Evolutionary conservation across 352 stramenopile species (phyloP).

Genomic region (Pythium graminicola): DNA sequence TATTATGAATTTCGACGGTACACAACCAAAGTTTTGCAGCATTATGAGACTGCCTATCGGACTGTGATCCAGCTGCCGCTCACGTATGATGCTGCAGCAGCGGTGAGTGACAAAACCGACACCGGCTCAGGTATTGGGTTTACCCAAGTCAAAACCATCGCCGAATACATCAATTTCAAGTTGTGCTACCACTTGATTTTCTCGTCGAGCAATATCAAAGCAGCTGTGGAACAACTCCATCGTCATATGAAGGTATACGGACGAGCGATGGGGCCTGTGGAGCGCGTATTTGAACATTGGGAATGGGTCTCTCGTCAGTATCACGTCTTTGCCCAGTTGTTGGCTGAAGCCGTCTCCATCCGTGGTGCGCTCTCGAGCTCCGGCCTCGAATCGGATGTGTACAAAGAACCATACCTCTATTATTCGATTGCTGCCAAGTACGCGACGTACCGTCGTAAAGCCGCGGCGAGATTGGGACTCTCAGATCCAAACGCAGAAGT

Average conservation of each 20-base stretch:
- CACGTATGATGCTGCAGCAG: constrained; percentile 25
- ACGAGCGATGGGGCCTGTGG: constrained; percentile 38
- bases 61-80: constrained; percentile 51
- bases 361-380: constrained; percentile 43
- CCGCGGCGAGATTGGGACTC: constrained; percentile 51
- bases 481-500: constrained; percentile 16
- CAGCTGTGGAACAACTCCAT: constrained; percentile 77
- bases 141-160: constrained; percentile 73
- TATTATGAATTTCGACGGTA: constrained; percentile 86
- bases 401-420: constrained; percentile 86
- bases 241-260: constrained; percentile 71
- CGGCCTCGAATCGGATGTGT: constrained; percentile 70
- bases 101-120: constrained; percentile 27
- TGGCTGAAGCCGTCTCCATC: constrained; percentile 66
- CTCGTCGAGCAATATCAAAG: constrained; percentile 77
- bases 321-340: constrained; percentile 80
- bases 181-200: constrained; percentile 86
- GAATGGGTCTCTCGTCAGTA: constrained; percentile 82
- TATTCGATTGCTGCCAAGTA: constrained; percentile 82
- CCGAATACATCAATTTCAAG: constrained; percentile 86
- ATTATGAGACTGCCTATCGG: constrained; percentile 80
- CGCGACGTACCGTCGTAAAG: constrained; percentile 63
- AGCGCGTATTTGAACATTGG: constrained; percentile 77
- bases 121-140: constrained; percentile 33
- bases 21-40: constrained; percentile 78